Evolutionary conservation across 2,329 filamentous ascomycete species (phyloP).

Genomic region (Neonectria neomacrospora): DNA sequence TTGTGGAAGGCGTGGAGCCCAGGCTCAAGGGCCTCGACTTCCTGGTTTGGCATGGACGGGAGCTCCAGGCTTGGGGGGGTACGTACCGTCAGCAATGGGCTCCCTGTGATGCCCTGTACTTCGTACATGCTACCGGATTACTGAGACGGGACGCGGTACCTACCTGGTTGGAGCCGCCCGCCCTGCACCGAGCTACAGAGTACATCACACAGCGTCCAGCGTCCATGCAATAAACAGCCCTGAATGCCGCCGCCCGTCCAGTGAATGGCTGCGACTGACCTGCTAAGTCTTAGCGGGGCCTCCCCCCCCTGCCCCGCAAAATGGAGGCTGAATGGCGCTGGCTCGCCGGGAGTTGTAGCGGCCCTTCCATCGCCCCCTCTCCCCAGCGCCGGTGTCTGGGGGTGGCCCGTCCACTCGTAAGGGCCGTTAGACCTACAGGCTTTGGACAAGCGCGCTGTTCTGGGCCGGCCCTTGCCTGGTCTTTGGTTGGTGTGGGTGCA

Average conservation of each 20-base stretch:
- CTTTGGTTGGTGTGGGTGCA: background rate
- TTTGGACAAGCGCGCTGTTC: conserved; percentile 3
- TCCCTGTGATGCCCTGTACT: background rate
- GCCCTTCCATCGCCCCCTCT: background rate
- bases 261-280: conserved; percentile 1
- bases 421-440: background rate
- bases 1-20: conserved; percentile 9
- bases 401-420: conserved; percentile 3
- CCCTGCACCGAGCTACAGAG: background rate
- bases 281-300: background rate
- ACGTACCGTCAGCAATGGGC: background rate
- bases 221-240: background rate
- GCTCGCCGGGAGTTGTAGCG: background rate
- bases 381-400: conserved; percentile 6
- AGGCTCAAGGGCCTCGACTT: conserved; percentile 3
- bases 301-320: background rate
- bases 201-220: background rate
- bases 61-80: background rate
- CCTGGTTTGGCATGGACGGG: background rate
- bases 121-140: too few species aligned
- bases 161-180: background rate
- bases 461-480: background rate
- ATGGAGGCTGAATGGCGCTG: conserved; percentile 7
- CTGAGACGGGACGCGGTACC: too few species aligned
- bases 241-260: conserved; percentile 4